phyloP scores from a whole-genome alignment of 768 basidiomycete genomes.

The Mycena filopes region DNA sequence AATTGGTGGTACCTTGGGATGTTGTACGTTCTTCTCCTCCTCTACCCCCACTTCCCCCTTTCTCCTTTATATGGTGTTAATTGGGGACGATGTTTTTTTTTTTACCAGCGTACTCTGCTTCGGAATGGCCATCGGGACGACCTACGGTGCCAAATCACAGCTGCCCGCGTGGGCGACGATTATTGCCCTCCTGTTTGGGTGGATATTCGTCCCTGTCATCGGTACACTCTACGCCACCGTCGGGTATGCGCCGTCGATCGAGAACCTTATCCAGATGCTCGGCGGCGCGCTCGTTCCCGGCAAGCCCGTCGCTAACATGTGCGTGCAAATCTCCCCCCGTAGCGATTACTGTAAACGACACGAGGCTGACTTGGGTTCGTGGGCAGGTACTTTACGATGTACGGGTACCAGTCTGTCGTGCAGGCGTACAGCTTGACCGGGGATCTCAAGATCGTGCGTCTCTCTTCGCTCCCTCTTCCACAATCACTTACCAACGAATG shows the following conservation, averaged over 20 bases:
- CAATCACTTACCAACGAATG: background rate
- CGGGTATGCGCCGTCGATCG: conserved; percentile 46
- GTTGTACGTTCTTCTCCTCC: conserved; percentile 24
- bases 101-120: conserved; percentile 33
- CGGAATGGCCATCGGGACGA: conserved; percentile 47
- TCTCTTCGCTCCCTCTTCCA: no score
- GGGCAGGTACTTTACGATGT: conserved; percentile 49
- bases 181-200: conserved; percentile 58
- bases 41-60: no score
- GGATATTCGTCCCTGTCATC: conserved; percentile 57
- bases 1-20: conserved; percentile 50
- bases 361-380: background rate
- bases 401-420: conserved; percentile 46
- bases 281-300: conserved; percentile 57
- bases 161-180: conserved; percentile 52
- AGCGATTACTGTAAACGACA: no score
- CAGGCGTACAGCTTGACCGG: conserved; percentile 41
- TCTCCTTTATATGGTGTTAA: no score
- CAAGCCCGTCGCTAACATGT: conserved; percentile 53
- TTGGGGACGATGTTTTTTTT: no score
- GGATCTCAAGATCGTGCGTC: conserved; percentile 45
- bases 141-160: conserved; percentile 47
- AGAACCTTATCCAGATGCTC: conserved; percentile 57
- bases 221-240: conserved; percentile 59
- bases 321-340: conserved; percentile 38